Conservation (phyloP, 2,329 filamentous ascomycete genomes). For the Chaetomium strumarium region DNA sequence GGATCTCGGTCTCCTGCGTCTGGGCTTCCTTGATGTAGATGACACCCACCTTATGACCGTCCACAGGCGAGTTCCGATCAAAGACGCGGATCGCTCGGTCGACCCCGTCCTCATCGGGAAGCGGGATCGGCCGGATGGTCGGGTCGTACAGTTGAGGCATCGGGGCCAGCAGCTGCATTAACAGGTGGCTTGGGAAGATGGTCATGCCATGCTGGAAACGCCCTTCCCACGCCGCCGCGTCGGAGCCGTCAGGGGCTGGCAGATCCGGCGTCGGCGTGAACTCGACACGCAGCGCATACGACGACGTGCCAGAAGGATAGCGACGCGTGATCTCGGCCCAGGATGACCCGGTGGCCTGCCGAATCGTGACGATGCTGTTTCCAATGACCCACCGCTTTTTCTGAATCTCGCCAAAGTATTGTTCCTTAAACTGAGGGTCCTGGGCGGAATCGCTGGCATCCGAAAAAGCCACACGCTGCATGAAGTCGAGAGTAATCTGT, state of each 20-base stretch:
- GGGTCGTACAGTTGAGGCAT: constrained; percentile 51
- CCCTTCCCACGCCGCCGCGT: constrained; percentile 44
- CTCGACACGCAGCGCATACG: constrained; percentile 54
- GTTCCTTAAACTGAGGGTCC: constrained; percentile 58
- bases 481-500: constrained; percentile 88
- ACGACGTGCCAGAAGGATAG: constrained; percentile 62
- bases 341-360: constrained; percentile 60
- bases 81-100: constrained; percentile 73
- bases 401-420: constrained; percentile 59
- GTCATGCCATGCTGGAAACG: constrained; percentile 50
- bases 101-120: constrained; percentile 65
- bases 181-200: constrained; percentile 66
- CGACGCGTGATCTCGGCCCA: constrained; percentile 67
- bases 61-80: constrained; percentile 82
- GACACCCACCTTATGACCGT: constrained; percentile 92
- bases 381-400: constrained; percentile 68
- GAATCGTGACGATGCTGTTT: constrained; percentile 67
- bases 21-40: constrained; percentile 90
- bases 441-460: constrained; percentile 72
- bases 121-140: constrained; percentile 62
- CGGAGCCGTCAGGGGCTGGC: constrained; percentile 30
- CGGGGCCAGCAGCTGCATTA: constrained; percentile 63
- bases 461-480: constrained; percentile 81
- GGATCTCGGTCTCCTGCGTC: constrained; percentile 72
- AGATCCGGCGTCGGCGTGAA: constrained; percentile 39